Base-by-base conservation (phyloP, 2,329 filamentous ascomycete species). In the Nothopassalora personata region DNA sequence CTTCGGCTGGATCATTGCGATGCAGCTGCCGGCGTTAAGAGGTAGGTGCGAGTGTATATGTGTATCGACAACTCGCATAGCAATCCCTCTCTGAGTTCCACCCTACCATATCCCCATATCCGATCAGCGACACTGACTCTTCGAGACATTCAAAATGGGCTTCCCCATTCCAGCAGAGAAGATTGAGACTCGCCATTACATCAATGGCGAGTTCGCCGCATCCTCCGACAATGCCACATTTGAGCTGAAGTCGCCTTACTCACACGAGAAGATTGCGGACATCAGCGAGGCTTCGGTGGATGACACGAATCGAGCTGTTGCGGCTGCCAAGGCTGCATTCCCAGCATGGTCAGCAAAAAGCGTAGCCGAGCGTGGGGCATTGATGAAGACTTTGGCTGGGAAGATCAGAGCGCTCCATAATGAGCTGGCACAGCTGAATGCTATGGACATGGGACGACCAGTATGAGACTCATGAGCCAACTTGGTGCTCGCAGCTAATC, bases 251-350 rank as follows among this genome's bases (percentile, higher is more conserved):
- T 80, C 76, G 60, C 78, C 77, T 1, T 72, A 73, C 27, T 76
- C 74, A 5, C 71, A 73, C 43, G 70, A 77, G 65, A 75, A 60
- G 74, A 69, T 69, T 30, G 59, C 58, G 6, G 60, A 86, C 2
- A 88, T 93, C 53, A 84, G 87, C 68, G 86, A 88, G 15, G 89
- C 87, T 6, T 81, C 82, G 0, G 75, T 79, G 0, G 80, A 84
- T 19, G 88, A 91, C 73, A 83, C 91, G 56, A 85, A 91, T 71
- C 76, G 74, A 9, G 89, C 89, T 13, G 88, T 91, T 18, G 76
- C 80, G 31, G 86, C 88, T 3, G 89, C 89, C 39, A 82, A 86
- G 54, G 80, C 80, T 64, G 89, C 89, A 2, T 85, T 91, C 70
- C 66, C 65, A 80, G 71, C 75, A 52, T 73, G 72, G 62, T 92